Conservation (phyloP, 2,329 filamentous ascomycete species). For the Corynespora cassiicola region DNA sequence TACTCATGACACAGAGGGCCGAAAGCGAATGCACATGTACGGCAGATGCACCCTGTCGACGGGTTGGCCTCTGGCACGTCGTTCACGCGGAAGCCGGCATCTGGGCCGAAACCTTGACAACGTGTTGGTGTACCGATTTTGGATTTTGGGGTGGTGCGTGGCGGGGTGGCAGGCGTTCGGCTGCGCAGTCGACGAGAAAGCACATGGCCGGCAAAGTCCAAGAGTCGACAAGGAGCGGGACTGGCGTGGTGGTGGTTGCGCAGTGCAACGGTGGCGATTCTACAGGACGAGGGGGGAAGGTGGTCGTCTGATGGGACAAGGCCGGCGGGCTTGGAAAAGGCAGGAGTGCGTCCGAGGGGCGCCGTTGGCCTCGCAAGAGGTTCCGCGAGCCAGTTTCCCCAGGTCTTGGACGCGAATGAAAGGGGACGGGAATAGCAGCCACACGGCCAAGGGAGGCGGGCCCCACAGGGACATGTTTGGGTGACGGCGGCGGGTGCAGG, state of each 20-base stretch:
- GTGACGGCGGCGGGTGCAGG: conserved; percentile 22
- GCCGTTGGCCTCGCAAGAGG: conserved; percentile 11
- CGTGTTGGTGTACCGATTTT: conserved; percentile 16
- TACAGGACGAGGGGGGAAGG: conserved; percentile 8
- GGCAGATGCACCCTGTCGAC: conserved; percentile 6
- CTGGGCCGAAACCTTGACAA: conserved; percentile 14
- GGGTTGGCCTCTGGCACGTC: too few species aligned
- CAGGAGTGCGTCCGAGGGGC: conserved; percentile 13
- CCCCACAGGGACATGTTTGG: conserved; percentile 18
- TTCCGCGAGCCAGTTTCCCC: conserved; percentile 20
- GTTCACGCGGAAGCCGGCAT: conserved; percentile 14
- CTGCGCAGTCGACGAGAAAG: background rate
- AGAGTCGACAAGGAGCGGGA: background rate
- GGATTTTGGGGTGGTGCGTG: conserved; percentile 15
- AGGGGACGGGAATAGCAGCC: conserved; percentile 17
- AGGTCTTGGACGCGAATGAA: conserved; percentile 27
- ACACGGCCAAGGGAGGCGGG: conserved; percentile 12
- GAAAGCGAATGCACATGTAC: conserved; percentile 14
- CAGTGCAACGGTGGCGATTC: background rate
- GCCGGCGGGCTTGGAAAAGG: conserved; percentile 14
- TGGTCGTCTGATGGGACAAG: conserved; percentile 10
- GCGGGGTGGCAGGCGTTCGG: conserved; percentile 8
- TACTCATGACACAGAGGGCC: conserved; percentile 7
- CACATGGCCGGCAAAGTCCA: conserved; percentile 11
- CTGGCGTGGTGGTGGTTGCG: conserved; percentile 1